Conservation (phyloP, 129 eudicot species). For the Erigeron canadensis region DNA sequence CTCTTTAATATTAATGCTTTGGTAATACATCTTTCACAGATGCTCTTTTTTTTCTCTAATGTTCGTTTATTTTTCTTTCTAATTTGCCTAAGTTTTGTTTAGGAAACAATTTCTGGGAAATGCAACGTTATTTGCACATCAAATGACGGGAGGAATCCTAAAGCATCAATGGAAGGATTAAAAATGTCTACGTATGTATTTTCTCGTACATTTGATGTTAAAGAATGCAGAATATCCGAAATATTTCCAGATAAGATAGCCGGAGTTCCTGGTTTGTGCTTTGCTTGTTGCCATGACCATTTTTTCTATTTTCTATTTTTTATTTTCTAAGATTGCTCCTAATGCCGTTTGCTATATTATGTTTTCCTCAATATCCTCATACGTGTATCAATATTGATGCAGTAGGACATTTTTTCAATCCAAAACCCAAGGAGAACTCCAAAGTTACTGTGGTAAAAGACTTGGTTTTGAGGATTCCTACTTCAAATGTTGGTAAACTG, state of each 20-base stretch:
- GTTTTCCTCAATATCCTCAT: slow-evolving; percentile 2
- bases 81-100: slow-evolving; percentile 11
- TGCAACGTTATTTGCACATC: slow-evolving; percentile 69
- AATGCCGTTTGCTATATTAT: neutral
- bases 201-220: slow-evolving; percentile 66
- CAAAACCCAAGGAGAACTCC: slow-evolving; percentile 17
- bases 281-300: neutral
- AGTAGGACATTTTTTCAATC: slow-evolving; percentile 49
- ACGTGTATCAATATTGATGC: slow-evolving; percentile 24
- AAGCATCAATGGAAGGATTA: slow-evolving; percentile 47
- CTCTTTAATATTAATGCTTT: slow-evolving; percentile 40
- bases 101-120: slow-evolving; percentile 74
- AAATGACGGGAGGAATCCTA: slow-evolving; percentile 49
- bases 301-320: neutral
- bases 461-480: slow-evolving; percentile 6
- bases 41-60: neutral
- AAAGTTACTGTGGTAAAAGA: slow-evolving; percentile 20
- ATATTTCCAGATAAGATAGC: slow-evolving; percentile 52
- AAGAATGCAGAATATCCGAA: slow-evolving; percentile 40
- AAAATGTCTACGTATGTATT: slow-evolving; percentile 46
- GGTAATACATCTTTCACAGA: slow-evolving; percentile 36
- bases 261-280: slow-evolving; percentile 47
- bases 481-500: slow-evolving; percentile 7
- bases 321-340: neutral
- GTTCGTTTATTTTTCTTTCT: neutral